These are phyloP conservation scores for Bipolaris victoriae DNA, from an alignment of 2,329 filamentous ascomycete genomes.

Conservation along the genomic window DNA sequence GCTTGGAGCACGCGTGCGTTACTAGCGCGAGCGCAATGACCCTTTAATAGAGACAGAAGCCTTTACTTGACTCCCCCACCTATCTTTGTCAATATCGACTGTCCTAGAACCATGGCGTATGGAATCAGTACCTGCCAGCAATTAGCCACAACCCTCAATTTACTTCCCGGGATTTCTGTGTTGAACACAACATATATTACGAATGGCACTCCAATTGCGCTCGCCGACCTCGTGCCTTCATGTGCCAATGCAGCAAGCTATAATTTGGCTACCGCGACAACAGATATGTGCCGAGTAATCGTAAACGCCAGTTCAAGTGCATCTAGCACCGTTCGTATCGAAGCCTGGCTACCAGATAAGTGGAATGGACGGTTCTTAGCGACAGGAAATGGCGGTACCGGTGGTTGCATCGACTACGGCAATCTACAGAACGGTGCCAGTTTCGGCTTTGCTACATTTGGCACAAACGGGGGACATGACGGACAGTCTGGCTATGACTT, in stretches of 20 bases:
- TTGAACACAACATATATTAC: constrained; percentile 14
- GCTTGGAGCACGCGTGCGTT: background rate
- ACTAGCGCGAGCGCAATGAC: background rate
- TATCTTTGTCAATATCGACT: background rate
- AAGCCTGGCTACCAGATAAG: constrained; percentile 48
- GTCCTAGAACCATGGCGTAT: constrained; percentile 9
- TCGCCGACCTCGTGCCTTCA: constrained; percentile 14
- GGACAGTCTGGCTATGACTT: constrained; percentile 52
- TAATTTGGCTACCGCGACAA: constrained; percentile 12
- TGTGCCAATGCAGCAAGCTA: constrained; percentile 7
- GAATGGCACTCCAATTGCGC: constrained; percentile 5
- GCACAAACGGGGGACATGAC: constrained; percentile 50
- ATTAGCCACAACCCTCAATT: constrained; percentile 7
- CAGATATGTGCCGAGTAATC: constrained; percentile 16
- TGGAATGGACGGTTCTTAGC: constrained; percentile 47
- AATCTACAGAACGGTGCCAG: constrained; percentile 44
- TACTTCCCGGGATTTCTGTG: constrained; percentile 8
- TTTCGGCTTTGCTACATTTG: constrained; percentile 47
- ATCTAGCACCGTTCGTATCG: constrained; percentile 41
- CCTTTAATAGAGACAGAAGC: background rate
- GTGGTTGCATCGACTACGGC: constrained; percentile 44
- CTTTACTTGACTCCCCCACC: background rate
- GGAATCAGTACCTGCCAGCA: constrained; percentile 11
- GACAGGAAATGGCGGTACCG: constrained; percentile 47
- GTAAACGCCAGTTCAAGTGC: constrained; percentile 9